A percentile compares a stretch with the other conserved stretches of the same genome.
Evolutionary conservation across 169 alveolate genomes (phyloP).

Genomic region (Eimeria tenella): DNA sequence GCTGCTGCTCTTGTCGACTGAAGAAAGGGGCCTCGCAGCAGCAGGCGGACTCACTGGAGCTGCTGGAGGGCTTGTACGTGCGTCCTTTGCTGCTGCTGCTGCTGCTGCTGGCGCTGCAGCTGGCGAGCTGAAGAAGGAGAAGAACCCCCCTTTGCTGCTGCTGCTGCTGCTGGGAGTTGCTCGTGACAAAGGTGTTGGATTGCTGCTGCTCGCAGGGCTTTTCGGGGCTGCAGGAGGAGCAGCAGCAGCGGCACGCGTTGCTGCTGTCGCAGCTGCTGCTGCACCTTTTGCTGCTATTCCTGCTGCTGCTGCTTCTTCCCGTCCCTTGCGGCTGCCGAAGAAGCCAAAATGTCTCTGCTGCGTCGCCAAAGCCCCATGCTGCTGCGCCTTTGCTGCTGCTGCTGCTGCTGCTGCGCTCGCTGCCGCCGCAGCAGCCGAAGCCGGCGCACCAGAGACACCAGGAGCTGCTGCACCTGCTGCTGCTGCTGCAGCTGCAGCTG

Average conservation of each 20-base stretch:
- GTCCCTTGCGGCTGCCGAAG: neutral
- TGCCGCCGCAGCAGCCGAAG: constrained; percentile 4
- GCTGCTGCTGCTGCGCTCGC: constrained; percentile 47
- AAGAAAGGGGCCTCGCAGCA: neutral
- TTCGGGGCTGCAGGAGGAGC: neutral
- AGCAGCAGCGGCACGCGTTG: neutral
- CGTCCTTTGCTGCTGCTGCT: constrained; percentile 23
- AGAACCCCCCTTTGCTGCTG: constrained; percentile 8
- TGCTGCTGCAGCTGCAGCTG: constrained; percentile 48
- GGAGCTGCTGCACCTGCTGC: constrained; percentile 3
- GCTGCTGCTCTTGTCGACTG: neutral
- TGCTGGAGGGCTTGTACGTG: neutral
- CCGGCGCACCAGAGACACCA: neutral
- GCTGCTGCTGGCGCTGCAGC: constrained; percentile 35
- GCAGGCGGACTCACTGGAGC: neutral
- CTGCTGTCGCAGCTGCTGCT: constrained; percentile 56
- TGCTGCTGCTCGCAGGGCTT: neutral
- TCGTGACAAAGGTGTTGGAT: neutral
- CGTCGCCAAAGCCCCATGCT: neutral
- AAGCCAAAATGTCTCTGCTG: constrained; percentile 39
- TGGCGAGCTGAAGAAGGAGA: neutral
- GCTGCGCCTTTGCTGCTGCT: constrained; percentile 50
- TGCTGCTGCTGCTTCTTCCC: constrained; percentile 4
- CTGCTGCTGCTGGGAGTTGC: constrained; percentile 22
- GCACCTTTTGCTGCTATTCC: constrained; percentile 3